Evolutionary conservation across 164 flowering plant species (phyloP).

Genomic region (grape (Vitis vinifera)): ASM3070453v1 NC_081812.1:19585501-19586000

Average conservation of each 20-base stretch:
- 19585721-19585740: neutral
- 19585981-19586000: conserved; percentile 64
- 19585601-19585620: neutral
- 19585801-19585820: conserved; percentile 40
- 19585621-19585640: neutral
- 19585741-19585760: conserved; percentile 18
- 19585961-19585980: conserved; percentile 18
- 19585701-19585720: conserved; percentile 18
- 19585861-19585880: conserved; percentile 58
- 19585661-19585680: neutral
- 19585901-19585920: neutral
- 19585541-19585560: conserved; percentile 13
- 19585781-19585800: conserved; percentile 17
- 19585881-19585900: conserved; percentile 62
- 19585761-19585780: conserved; percentile 18
- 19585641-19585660: neutral
- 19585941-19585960: too few relatives aligned
- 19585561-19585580: conserved; percentile 14
- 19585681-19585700: too few relatives aligned
- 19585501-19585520: too few relatives aligned
- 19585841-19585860: conserved; percentile 71
- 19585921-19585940: too few relatives aligned
- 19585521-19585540: neutral
- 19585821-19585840: conserved; percentile 77
- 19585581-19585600: neutral